Evolutionary conservation across 1,139 yeast species (phyloP), one percentile per base, ranked within the genome.

Genomic region (Suhomyces maxii): DNA sequence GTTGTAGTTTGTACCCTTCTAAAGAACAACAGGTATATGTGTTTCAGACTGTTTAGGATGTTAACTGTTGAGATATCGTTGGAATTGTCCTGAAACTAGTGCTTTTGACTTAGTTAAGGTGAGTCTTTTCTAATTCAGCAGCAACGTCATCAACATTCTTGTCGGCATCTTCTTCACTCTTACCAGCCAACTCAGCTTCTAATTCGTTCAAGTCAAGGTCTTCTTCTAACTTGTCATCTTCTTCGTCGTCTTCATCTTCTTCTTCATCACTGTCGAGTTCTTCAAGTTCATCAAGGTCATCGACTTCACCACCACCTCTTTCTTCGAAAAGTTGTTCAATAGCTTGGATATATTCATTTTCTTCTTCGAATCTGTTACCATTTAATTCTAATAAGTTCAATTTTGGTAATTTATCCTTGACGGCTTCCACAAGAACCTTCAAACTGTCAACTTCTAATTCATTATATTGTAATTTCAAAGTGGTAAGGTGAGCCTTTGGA

Each of bases 211-310:
- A 74, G 54, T 80, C 82, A 48, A 77, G 76, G 42, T 79, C 82
- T 41, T 72, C 77, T 47, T 74, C 77, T 48, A 70, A 76, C 37
- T 72, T 75, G 49, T 71, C 80, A 35, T 72, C 82, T 11, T 82
- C 90, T 6, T 79, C 86, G 11, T 79, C 86, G 6, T 80, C 86
- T 2, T 79, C 88, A 8, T 82, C 89, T 30, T 84, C 93, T 51
- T 87, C 95, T 47, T 86, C 96, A 25, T 88, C 97, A 50, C 89
- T 84, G 55, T 88, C 90, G 41, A 83, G 76, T 63, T 89, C 97
- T 69, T 93, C 99, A 71, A 95, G 80, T 58, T 93, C 99, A 58
- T 93, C 98, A 49, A 90, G 76, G 57, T 90, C 97, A 59, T 90
- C 97, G 31, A 93, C 67, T 63, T 86, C 95, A 48, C 97, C 96